A percentile compares a stretch with the other conserved stretches of the same genome.
phyloP scores from a whole-genome alignment of 331 rosid species.

The Dryas integrifolia region DNA sequence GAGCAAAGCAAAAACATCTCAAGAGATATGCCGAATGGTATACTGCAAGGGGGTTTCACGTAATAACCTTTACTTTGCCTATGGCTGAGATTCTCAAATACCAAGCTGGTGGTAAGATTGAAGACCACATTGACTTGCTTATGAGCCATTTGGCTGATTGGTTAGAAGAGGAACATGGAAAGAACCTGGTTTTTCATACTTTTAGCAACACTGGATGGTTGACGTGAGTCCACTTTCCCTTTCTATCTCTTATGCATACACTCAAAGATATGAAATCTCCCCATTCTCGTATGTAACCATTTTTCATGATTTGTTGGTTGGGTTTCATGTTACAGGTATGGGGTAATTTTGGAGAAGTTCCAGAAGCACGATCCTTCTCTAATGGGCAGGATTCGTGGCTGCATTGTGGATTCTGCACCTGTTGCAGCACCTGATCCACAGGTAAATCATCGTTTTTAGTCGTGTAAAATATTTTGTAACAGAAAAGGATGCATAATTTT shows the following conservation, averaged over 20 bases:
- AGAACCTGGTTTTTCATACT: constrained; percentile 87
- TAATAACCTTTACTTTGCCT: constrained; percentile 78
- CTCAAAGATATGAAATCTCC: neutral
- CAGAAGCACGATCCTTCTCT: constrained; percentile 59
- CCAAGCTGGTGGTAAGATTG: constrained; percentile 80
- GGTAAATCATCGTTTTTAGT: constrained; percentile 43
- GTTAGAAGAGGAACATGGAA: constrained; percentile 84
- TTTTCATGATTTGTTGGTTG: constrained; percentile 24
- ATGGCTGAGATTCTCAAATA: constrained; percentile 71
- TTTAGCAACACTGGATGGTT: constrained; percentile 99
- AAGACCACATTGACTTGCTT: constrained; percentile 66
- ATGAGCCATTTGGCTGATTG: constrained; percentile 83
- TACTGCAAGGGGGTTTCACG: constrained; percentile 90
- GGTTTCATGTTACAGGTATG: constrained; percentile 55
- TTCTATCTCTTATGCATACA: neutral
- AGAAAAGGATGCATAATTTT: too few relatives aligned
- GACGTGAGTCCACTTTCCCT: constrained; percentile 49
- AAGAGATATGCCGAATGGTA: constrained; percentile 91
- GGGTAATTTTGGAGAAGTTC: constrained; percentile 72
- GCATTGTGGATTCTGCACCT: constrained; percentile 98
- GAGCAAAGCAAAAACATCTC: constrained; percentile 91
- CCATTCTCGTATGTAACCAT: neutral
- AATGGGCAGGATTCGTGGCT: constrained; percentile 71
- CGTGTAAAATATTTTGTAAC: neutral
- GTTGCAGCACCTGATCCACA: constrained; percentile 84